phyloP scores from a whole-genome alignment of 2,329 filamentous ascomycete genomes.

The Herpomyces periplanetae region DNA sequence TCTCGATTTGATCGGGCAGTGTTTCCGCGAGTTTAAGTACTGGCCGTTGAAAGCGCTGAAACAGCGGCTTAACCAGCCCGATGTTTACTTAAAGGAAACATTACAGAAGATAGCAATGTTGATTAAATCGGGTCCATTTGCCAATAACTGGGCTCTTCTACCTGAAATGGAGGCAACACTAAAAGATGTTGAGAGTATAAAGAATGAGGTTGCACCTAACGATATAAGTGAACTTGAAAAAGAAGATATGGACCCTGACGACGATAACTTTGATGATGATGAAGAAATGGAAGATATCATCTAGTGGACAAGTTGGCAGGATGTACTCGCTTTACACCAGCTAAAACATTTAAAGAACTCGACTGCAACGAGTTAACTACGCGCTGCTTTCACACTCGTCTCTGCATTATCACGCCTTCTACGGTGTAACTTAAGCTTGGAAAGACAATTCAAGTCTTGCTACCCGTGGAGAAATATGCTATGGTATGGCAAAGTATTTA shows the following conservation, averaged over 20 bases:
- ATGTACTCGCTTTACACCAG: too few relatives aligned
- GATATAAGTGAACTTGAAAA: slow-evolving; percentile 9
- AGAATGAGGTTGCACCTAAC: slow-evolving; percentile 12
- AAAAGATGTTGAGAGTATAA: slow-evolving; percentile 12
- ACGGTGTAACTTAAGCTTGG: too few relatives aligned
- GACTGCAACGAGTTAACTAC: too few relatives aligned
- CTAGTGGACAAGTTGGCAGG: too few relatives aligned
- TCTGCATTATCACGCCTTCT: too few relatives aligned
- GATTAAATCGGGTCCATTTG: slow-evolving; percentile 44
- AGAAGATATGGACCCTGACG: slow-evolving; percentile 7
- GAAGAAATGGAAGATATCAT: slow-evolving; percentile 13
- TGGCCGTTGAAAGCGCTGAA: slow-evolving; percentile 78
- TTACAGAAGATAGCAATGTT: slow-evolving; percentile 46
- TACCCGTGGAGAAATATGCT: too few relatives aligned
- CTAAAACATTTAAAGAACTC: too few relatives aligned
- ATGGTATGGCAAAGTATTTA: too few relatives aligned
- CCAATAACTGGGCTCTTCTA: slow-evolving; percentile 48
- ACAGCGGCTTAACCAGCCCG: slow-evolving; percentile 37
- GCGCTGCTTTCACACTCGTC: too few relatives aligned
- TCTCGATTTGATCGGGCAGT: slow-evolving; percentile 40
- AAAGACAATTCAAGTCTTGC: too few relatives aligned
- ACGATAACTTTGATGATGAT: slow-evolving; percentile 12
- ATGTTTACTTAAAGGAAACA: slow-evolving; percentile 57
- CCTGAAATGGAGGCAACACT: slow-evolving; percentile 20
- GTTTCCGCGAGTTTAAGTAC: slow-evolving; percentile 53